These are phyloP conservation scores for Petrea volubilis DNA, from an alignment of 257 asterid genomes.

Conservation along the genomic window DNA sequence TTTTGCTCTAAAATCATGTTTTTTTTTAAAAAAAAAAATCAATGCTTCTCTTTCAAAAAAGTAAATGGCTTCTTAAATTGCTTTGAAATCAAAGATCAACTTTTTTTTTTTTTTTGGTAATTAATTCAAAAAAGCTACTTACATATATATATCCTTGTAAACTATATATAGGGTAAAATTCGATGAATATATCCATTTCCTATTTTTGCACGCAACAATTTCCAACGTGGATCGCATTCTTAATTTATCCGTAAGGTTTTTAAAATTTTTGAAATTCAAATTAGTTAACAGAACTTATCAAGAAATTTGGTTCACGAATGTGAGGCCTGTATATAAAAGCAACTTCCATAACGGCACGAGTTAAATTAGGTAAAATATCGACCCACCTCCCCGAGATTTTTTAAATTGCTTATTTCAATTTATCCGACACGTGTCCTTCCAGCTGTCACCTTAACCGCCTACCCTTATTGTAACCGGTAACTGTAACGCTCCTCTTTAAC, in stretches of 20 bases:
- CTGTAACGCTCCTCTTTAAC: conserved; percentile 38
- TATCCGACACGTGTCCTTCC: conserved; percentile 31
- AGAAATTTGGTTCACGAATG: neutral
- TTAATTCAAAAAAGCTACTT: too few species aligned
- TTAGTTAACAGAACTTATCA: neutral
- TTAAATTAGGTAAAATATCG: conserved; percentile 37
- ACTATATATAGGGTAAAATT: too few species aligned
- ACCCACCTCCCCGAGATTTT: conserved; percentile 25
- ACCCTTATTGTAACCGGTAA: conserved; percentile 32
- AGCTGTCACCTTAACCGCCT: conserved; percentile 30
- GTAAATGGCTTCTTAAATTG: too few species aligned
- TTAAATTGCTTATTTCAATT: neutral
- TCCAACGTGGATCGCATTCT: neutral
- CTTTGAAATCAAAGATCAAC: too few species aligned
- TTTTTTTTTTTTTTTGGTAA: too few species aligned
- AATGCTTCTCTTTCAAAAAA: too few species aligned
- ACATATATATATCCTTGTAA: too few species aligned
- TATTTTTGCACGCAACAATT: neutral
- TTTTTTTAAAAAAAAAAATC: too few species aligned
- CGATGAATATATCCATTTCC: too few species aligned
- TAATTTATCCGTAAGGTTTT: neutral
- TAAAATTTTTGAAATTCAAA: conserved; percentile 32
- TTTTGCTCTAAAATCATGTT: too few species aligned
- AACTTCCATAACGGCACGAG: conserved; percentile 56
- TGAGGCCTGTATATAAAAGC: conserved; percentile 14